phyloP scores from a whole-genome alignment of 2,329 filamentous ascomycete genomes.

The Phialophora macrospora region DNA sequence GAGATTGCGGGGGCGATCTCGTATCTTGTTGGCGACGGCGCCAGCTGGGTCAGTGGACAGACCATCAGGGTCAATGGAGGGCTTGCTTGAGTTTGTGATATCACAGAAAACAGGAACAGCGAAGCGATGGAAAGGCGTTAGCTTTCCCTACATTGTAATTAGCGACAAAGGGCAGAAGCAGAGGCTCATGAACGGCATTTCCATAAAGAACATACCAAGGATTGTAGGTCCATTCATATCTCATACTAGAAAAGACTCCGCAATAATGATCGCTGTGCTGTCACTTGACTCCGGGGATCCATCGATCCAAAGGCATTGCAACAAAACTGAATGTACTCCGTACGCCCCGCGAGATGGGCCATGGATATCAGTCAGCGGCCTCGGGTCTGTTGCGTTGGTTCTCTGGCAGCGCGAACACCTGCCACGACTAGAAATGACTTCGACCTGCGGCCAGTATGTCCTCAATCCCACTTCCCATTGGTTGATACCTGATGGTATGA shows the following conservation, averaged over 20 bases:
- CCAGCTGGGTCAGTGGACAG: slow-evolving; percentile 56
- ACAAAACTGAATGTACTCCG: background rate
- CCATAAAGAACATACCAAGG: background rate
- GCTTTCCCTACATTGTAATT: background rate
- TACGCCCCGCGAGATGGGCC: background rate
- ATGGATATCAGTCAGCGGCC: background rate
- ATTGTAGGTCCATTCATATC: background rate
- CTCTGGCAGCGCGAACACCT: background rate
- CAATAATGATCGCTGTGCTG: background rate
- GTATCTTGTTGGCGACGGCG: slow-evolving; percentile 49
- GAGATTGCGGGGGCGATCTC: slow-evolving; percentile 57
- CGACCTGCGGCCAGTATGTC: background rate
- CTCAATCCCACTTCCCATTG: background rate
- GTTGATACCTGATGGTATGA: background rate
- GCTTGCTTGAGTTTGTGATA: slow-evolving; percentile 25
- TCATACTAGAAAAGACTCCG: background rate
- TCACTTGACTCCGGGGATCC: background rate
- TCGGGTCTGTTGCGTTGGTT: no score
- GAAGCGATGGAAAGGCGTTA: background rate
- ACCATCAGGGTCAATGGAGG: slow-evolving; percentile 55
- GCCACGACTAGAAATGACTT: background rate
- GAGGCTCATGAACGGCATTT: background rate
- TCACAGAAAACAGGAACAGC: background rate
- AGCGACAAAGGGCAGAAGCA: background rate
- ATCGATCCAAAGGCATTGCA: background rate